A percentile compares a stretch with the other conserved stretches of the same genome.
These are phyloP conservation scores for Capronia americana DNA, from an alignment of 2,329 filamentous ascomycete species.

Conservation along the genomic window DNA sequence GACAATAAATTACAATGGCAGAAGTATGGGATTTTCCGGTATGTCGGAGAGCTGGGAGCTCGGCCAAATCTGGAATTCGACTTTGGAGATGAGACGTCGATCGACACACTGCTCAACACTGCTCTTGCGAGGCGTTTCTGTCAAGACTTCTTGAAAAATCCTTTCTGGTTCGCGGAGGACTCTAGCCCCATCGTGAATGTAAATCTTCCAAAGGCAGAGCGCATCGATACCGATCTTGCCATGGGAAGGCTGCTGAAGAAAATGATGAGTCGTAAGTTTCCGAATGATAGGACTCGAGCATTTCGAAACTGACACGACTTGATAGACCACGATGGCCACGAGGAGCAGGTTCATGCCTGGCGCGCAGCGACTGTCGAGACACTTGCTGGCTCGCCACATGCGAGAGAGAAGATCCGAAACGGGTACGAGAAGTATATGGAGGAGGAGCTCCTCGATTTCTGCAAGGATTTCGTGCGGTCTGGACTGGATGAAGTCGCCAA, in stretches of 20 bases:
- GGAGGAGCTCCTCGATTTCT: constrained; percentile 7
- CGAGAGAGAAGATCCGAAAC: constrained; percentile 4
- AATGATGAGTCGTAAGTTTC: constrained; percentile 8
- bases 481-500: constrained; percentile 7
- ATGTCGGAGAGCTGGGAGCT: neutral
- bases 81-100: constrained; percentile 2
- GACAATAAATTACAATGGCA: neutral
- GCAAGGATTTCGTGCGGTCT: constrained; percentile 6
- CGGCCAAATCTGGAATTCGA: constrained; percentile 6
- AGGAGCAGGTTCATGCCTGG: neutral
- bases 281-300: neutral
- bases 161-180: constrained; percentile 8
- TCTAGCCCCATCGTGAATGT: constrained; percentile 3
- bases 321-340: constrained; percentile 2
- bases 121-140: constrained; percentile 6
- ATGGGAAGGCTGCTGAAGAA: constrained; percentile 6
- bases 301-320: constrained; percentile 5
- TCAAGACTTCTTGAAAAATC: constrained; percentile 3
- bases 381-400: constrained; percentile 2
- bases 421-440: constrained; percentile 1
- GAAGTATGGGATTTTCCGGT: constrained; percentile 1
- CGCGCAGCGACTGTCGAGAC: neutral
- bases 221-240: constrained; percentile 3
- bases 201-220: constrained; percentile 1
- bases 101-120: constrained; percentile 7